Conservation (phyloP, 441 rosid species). For the Bocquillonia castaneifolia region DNA sequence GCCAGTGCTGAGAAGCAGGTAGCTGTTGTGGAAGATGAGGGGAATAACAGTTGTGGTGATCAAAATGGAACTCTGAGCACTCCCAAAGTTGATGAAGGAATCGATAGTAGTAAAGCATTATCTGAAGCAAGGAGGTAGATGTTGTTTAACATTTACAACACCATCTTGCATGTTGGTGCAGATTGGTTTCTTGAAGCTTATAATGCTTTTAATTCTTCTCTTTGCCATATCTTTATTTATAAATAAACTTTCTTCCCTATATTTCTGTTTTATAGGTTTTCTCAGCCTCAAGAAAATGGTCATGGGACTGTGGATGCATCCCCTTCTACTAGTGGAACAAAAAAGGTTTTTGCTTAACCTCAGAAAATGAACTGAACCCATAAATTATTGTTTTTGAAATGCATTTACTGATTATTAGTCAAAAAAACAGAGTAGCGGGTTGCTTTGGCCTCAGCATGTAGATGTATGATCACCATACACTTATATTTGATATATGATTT, state of each 20-base stretch:
- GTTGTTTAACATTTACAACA: background rate
- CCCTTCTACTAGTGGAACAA: conserved; percentile 33
- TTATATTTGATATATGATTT: background rate
- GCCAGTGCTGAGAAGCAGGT: conserved; percentile 36
- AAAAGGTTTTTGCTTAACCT: conserved; percentile 51
- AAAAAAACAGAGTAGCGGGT: background rate
- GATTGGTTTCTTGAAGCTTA: background rate
- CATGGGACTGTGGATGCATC: conserved; percentile 34
- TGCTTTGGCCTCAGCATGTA: background rate
- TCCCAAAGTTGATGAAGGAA: conserved; percentile 28
- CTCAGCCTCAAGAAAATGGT: conserved; percentile 39
- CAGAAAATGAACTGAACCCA: conserved; percentile 4
- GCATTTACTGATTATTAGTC: background rate
- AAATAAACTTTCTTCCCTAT: conserved; percentile 8
- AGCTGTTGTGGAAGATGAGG: conserved; percentile 25
- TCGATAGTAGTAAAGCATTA: conserved; percentile 22
- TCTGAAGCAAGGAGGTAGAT: conserved; percentile 17
- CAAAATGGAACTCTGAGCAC: conserved; percentile 28
- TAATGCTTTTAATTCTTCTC: conserved; percentile 4
- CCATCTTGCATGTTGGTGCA: background rate
- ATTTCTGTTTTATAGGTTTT: conserved; percentile 33
- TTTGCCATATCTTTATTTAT: background rate
- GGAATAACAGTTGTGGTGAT: conserved; percentile 21
- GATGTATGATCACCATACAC: background rate
- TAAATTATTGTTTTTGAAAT: background rate